Conservation (phyloP, 148 eudicot genomes). For the Vaccinium macrocarpon region DNA sequence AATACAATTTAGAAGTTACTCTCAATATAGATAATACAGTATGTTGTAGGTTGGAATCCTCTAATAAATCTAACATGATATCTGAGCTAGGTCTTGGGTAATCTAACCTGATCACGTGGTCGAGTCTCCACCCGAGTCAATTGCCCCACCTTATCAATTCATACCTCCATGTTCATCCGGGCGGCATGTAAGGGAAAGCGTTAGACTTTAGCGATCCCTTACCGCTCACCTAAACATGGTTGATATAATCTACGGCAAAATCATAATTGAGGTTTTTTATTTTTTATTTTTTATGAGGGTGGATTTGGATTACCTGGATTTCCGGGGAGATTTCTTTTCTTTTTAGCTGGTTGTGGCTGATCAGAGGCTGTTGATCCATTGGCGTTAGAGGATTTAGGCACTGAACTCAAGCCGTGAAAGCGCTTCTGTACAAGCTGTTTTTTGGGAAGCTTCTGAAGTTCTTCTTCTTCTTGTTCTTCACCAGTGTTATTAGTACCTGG, state of each 20-base stretch:
- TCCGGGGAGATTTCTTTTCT: conserved; percentile 60
- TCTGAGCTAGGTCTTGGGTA: no score
- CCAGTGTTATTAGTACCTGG: conserved; percentile 24
- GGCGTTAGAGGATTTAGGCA: conserved; percentile 17
- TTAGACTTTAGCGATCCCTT: no score
- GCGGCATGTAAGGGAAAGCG: no score
- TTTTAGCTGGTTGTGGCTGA: conserved; percentile 34
- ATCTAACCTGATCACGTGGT: no score
- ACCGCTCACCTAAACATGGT: no score
- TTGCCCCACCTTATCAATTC: no score
- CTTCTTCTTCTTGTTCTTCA: conserved; percentile 21
- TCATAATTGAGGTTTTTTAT: not conserved
- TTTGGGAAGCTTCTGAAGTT: conserved; percentile 24
- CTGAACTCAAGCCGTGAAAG: conserved; percentile 11
- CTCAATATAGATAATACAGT: no score
- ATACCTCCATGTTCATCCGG: no score
- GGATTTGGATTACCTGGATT: conserved; percentile 44
- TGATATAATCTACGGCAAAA: not conserved
- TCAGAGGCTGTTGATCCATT: conserved; percentile 28
- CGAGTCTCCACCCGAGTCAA: no score
- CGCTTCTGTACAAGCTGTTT: conserved; percentile 8
- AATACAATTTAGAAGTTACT: no score
- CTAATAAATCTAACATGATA: no score
- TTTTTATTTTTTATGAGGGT: not conserved
- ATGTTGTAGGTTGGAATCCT: no score